These are phyloP conservation scores for Sarocladium oryzae DNA, from an alignment of 2,329 filamentous ascomycete species.

Conservation along the genomic window DNA sequence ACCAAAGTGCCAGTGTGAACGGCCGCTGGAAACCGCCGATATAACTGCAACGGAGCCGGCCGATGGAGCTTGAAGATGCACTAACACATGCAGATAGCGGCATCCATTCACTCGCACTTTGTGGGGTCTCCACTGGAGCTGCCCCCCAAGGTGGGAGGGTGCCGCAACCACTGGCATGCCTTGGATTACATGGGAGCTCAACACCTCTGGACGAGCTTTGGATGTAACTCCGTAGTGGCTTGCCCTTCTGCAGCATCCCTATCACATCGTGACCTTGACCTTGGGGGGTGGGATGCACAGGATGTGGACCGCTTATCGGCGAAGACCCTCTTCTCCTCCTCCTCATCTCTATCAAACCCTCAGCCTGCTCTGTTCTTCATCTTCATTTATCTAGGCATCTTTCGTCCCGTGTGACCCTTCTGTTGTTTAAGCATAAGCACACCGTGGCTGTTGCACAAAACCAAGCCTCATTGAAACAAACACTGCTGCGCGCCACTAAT, in stretches of 20 bases:
- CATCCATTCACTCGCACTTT: not conserved
- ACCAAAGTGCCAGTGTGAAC: not conserved
- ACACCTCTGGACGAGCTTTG: not conserved
- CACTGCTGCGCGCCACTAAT: no score
- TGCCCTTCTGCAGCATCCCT: not conserved
- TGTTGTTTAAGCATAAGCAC: no score
- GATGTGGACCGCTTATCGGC: constrained; percentile 4
- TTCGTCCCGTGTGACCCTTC: no score
- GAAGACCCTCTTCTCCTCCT: constrained; percentile 5
- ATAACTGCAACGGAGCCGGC: constrained; percentile 5
- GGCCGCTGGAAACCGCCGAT: constrained; percentile 3
- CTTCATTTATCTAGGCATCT: not conserved
- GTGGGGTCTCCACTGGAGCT: not conserved
- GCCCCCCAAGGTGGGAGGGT: not conserved
- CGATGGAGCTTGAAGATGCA: not conserved
- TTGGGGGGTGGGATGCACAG: constrained; percentile 1
- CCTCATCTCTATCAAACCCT: not conserved
- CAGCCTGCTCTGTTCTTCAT: not conserved
- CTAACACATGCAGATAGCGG: not conserved
- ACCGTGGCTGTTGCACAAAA: no score
- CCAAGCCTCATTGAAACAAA: no score
- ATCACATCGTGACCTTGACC: constrained; percentile 3
- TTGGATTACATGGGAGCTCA: constrained; percentile 6
- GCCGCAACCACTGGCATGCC: not conserved
- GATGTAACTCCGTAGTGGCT: not conserved